These are phyloP conservation scores for Coemansia sp. DNA, from an alignment of 192 early-diverging fungal genomes.

Conservation along the genomic window DNA sequence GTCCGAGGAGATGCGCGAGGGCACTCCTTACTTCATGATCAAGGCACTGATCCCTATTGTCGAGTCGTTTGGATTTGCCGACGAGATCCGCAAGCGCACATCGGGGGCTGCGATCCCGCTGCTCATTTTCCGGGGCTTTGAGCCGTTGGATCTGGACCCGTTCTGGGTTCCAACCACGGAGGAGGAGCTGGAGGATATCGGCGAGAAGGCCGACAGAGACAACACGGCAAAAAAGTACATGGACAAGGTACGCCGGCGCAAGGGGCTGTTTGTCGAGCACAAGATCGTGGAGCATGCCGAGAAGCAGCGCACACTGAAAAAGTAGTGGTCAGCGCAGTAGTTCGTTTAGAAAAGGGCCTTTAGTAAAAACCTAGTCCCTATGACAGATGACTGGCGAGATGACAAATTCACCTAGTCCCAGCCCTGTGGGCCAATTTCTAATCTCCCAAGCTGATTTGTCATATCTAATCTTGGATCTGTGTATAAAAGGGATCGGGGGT, in stretches of 20 bases:
- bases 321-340: no score
- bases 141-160: slow-evolving; percentile 87
- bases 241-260: slow-evolving; percentile 89
- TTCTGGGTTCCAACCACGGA: slow-evolving; percentile 98
- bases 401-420: no score
- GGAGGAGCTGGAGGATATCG: slow-evolving; percentile 96
- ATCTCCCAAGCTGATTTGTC: no score
- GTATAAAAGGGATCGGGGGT: no score
- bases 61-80: slow-evolving; percentile 98
- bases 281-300: slow-evolving; percentile 85
- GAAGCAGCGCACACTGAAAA: slow-evolving; percentile 74
- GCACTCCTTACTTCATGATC: slow-evolving; percentile 94
- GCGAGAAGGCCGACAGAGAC: slow-evolving; percentile 94
- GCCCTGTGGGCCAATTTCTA: no score
- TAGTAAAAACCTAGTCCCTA: no score
- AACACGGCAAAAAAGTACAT: slow-evolving; percentile 96
- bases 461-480: no score
- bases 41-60: slow-evolving; percentile 83
- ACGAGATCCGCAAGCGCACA: slow-evolving; percentile 94
- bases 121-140: slow-evolving; percentile 92
- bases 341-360: no score
- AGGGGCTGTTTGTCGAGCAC: slow-evolving; percentile 88
- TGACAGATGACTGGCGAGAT: no score
- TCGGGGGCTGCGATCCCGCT: slow-evolving; percentile 94
- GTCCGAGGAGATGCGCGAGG: slow-evolving; percentile 96